Evolutionary conservation across 73 alveolate genomes (phyloP).

Genomic region (Paramecium pentaurelia): DNA sequence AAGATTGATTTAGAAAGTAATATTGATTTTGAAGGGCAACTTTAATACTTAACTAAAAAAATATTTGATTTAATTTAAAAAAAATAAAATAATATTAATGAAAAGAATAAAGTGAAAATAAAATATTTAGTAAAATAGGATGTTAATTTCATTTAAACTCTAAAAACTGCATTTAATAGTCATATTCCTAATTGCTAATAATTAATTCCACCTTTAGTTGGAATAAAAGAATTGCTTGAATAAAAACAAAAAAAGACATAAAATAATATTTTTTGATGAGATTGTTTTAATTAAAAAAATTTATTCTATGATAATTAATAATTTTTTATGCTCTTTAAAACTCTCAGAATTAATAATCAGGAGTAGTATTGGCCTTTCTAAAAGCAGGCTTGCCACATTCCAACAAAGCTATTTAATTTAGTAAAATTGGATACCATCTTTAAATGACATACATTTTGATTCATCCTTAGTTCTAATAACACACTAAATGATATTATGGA

Average conservation of each 20-base stretch:
- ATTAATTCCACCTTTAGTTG: too few species aligned
- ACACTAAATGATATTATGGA: background rate
- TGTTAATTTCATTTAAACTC: too few species aligned
- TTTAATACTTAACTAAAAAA: too few species aligned
- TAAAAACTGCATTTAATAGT: too few species aligned
- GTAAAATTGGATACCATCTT: background rate
- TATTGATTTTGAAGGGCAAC: background rate
- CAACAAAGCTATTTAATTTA: background rate
- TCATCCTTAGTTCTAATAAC: background rate
- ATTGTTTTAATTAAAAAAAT: too few species aligned
- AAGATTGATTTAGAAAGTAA: background rate
- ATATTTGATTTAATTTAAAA: background rate
- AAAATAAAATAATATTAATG: too few species aligned
- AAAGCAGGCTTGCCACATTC: conserved; percentile 35
- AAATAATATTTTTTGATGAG: too few species aligned
- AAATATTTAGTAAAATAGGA: too few species aligned
- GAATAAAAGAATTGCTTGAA: too few species aligned
- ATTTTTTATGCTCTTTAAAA: background rate
- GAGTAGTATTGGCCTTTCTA: conserved; percentile 41
- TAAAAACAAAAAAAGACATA: too few species aligned
- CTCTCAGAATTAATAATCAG: conserved; percentile 8
- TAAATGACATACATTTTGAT: conserved; percentile 9
- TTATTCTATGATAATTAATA: too few species aligned
- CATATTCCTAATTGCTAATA: too few species aligned
- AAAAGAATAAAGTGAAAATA: background rate